These are phyloP conservation scores for Tylopilus vinaceipallidus DNA, from an alignment of 768 basidiomycete species.

Conservation along the genomic window DNA sequence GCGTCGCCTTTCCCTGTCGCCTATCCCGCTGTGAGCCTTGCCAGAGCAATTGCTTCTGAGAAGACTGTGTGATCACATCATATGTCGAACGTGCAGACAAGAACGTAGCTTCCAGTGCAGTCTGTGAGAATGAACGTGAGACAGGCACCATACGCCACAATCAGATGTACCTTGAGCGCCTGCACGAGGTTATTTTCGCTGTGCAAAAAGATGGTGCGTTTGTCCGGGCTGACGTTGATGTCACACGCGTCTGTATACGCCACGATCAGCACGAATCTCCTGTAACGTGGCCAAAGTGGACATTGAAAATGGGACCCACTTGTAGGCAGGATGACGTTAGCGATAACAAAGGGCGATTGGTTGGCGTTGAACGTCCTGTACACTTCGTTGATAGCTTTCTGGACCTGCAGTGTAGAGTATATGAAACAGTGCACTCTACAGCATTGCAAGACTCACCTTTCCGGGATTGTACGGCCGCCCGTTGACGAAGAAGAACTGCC, in stretches of 20 bases:
- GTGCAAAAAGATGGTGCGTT: constrained; percentile 91
- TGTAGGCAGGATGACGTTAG: constrained; percentile 80
- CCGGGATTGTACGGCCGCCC: constrained; percentile 80
- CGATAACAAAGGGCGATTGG: constrained; percentile 80
- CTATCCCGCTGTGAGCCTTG: constrained; percentile 1
- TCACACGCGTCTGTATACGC: constrained; percentile 67
- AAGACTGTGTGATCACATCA: constrained; percentile 39
- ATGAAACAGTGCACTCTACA: not conserved
- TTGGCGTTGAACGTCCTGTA: constrained; percentile 78
- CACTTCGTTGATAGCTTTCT: constrained; percentile 89
- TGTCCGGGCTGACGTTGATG: constrained; percentile 95
- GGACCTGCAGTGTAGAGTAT: constrained; percentile 47
- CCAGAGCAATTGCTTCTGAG: constrained; percentile 17
- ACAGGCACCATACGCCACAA: not conserved
- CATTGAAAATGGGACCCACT: constrained; percentile 43
- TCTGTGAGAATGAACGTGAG: constrained; percentile 36
- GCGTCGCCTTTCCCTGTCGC: not conserved
- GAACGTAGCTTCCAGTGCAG: constrained; percentile 65
- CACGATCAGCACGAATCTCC: not conserved
- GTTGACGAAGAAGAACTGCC: constrained; percentile 93
- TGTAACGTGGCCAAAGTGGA: too few species aligned
- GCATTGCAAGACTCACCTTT: constrained; percentile 48
- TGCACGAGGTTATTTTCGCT: constrained; percentile 78
- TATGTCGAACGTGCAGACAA: constrained; percentile 73
- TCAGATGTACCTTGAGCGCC: constrained; percentile 62